Percentiles rank a stretch among this genome's conserved stretches.
phyloP scores from a whole-genome alignment of 2,329 filamentous ascomycete genomes.

The Simplicillium sp. region DNA sequence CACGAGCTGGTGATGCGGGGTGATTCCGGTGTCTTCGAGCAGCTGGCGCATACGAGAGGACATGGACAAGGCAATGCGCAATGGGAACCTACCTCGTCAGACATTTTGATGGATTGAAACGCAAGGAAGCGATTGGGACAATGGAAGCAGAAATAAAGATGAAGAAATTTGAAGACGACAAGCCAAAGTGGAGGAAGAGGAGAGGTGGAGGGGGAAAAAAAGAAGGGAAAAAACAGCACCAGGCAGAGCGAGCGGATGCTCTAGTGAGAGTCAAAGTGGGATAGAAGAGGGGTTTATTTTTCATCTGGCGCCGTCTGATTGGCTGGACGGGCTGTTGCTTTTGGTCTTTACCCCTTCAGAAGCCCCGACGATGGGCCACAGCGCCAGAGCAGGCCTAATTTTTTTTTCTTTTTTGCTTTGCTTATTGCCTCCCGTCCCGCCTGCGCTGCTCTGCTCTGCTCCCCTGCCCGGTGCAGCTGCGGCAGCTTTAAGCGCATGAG shows the following conservation, averaged over 20 bases:
- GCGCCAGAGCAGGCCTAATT: too few species aligned
- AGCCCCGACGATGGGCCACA: too few species aligned
- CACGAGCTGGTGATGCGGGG: constrained; percentile 2
- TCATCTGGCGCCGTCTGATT: too few species aligned
- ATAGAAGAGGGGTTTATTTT: too few species aligned
- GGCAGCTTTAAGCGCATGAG: too few species aligned
- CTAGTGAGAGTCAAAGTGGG: background rate
- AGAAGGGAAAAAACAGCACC: constrained; percentile 11
- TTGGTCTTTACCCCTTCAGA: too few species aligned
- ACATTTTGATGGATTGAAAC: constrained; percentile 42
- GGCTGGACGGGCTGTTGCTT: too few species aligned
- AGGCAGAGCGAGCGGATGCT: background rate
- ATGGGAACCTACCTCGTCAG: constrained; percentile 42
- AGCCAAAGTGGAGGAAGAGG: constrained; percentile 13
- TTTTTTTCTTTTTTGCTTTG: too few species aligned
- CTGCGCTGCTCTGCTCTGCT: too few species aligned
- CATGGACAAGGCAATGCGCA: background rate
- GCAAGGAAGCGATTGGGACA: constrained; percentile 22
- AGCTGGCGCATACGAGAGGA: background rate
- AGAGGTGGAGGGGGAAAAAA: constrained; percentile 14
- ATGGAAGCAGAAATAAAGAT: constrained; percentile 11
- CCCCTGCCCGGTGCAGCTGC: too few species aligned
- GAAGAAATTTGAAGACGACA: constrained; percentile 9
- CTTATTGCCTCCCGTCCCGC: too few species aligned
- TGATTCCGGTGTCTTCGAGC: background rate